Base-by-base conservation (phyloP, 2,329 filamentous ascomycete species). In the Aspergillus cejpii region DNA sequence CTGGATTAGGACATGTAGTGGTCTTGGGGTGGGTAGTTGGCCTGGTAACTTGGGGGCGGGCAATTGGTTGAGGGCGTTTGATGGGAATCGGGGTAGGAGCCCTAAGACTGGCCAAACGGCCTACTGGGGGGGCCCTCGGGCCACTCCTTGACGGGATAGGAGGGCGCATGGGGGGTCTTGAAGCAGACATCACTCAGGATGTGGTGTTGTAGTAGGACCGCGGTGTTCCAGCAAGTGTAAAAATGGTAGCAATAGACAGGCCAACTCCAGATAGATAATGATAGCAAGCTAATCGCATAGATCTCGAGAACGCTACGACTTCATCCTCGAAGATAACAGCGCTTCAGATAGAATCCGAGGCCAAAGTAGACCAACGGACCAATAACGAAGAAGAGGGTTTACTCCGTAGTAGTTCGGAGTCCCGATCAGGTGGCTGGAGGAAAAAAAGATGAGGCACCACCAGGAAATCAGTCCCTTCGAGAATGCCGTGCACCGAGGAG, bases 1-100 rank as follows among this genome's bases (percentile, higher is more conserved):
- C 61, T 1, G 67, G 69, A 47, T 73, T 73, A 21, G 69, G 65
- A 55, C 71, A 74, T 21, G 62, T 69, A 10, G 64, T 57, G 12
- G 65, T 66, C 44, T 66, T 64, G n/a, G 63, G 61, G 41, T 66
- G 59, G 27, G 65, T 64, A 17, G 60, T 66, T 15, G 63, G 62
- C 37, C 56, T 60, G 27, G 59, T 40, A 28, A 56, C 52, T 45
- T 63, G 57, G 47, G 59, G 54, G 34, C 57, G 60, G n/a, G 55
- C 50, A 39, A 60, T 52, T 37, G 60, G 54, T 37, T 62, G 61
- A 23, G 66, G 66, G 31, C 66, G 65, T 50, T 56, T 65, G 44
- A 69, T 67, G 6, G 67, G 61, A 37, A 59, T 65, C 15, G 65
- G 54, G 46, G 55, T 60, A 11, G 64, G 58, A n/a, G 64, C 52